A percentile compares a stretch with the other conserved stretches of the same genome.
Conservation (phyloP, 352 stramenopile genomes). For the Peronosclerospora sorghi region DNA sequence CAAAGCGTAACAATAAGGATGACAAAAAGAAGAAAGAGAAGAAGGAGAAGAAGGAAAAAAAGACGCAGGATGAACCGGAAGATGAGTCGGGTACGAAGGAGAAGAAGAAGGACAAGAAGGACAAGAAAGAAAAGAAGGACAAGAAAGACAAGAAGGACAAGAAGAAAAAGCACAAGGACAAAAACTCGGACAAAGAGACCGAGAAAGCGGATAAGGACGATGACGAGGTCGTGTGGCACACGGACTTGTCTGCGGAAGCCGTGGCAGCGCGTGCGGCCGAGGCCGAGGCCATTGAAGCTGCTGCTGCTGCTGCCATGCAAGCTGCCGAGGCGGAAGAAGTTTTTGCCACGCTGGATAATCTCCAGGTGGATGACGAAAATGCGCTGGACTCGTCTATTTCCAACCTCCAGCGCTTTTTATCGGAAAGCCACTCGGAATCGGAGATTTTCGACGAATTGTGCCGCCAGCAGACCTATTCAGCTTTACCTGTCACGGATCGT, state of each 20-base stretch:
- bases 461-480: slow-evolving; percentile 88
- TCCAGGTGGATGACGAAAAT: slow-evolving; percentile 77
- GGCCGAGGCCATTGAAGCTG: slow-evolving; percentile 72
- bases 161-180: slow-evolving; percentile 79
- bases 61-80: slow-evolving; percentile 50
- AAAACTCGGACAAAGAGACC: slow-evolving; percentile 53
- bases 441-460: slow-evolving; percentile 85
- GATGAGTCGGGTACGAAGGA: slow-evolving; percentile 48
- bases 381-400: slow-evolving; percentile 62
- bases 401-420: slow-evolving; percentile 56
- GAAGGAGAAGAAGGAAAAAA: slow-evolving; percentile 57
- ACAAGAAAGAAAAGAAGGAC: slow-evolving; percentile 67
- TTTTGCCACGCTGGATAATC: slow-evolving; percentile 66
- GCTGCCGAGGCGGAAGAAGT: slow-evolving; percentile 42
- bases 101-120: slow-evolving; percentile 69
- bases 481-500: slow-evolving; percentile 88
- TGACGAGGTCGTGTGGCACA: slow-evolving; percentile 80
- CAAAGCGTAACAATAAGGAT: slow-evolving; percentile 78
- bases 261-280: slow-evolving; percentile 71
- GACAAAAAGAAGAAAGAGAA: slow-evolving; percentile 79
- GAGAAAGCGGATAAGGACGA: slow-evolving; percentile 59
- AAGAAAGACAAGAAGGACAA: slow-evolving; percentile 72
- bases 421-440: slow-evolving; percentile 28
- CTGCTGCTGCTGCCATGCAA: slow-evolving; percentile 59
- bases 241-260: slow-evolving; percentile 71